These are phyloP conservation scores for Fraxinus velutina DNA, from an alignment of 305 asterid species.

Conservation along the genomic window DNA sequence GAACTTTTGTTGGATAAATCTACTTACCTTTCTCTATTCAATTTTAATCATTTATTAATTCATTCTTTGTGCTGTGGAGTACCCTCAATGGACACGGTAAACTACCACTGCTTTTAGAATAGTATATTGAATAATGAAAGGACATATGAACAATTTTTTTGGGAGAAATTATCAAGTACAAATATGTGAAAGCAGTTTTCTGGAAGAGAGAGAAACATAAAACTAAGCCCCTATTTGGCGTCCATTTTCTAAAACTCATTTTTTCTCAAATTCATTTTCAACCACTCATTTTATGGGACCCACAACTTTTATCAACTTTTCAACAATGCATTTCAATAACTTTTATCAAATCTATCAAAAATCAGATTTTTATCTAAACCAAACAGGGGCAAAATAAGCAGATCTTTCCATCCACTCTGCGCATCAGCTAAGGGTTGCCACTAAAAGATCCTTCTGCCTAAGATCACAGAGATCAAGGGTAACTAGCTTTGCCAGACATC, in stretches of 20 bases:
- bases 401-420: neutral
- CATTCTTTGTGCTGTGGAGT: neutral
- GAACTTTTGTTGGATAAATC: neutral
- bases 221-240: neutral
- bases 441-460: neutral
- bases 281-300: neutral
- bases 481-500: neutral
- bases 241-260: neutral
- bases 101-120: neutral
- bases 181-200: neutral
- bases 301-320: neutral
- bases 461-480: neutral
- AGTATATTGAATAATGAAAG: neutral
- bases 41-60: neutral
- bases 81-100: neutral
- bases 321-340: neutral
- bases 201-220: neutral
- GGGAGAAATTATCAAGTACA: neutral
- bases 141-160: neutral
- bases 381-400: neutral
- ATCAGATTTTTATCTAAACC: neutral
- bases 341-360: neutral
- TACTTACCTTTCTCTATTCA: neutral
- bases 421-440: neutral
- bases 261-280: neutral